A percentile compares a stretch with the other conserved stretches of the same genome.
Evolutionary conservation across 2,329 filamentous ascomycete genomes (phyloP).

Genomic region (Pseudogymnoascus sp.): DNA sequence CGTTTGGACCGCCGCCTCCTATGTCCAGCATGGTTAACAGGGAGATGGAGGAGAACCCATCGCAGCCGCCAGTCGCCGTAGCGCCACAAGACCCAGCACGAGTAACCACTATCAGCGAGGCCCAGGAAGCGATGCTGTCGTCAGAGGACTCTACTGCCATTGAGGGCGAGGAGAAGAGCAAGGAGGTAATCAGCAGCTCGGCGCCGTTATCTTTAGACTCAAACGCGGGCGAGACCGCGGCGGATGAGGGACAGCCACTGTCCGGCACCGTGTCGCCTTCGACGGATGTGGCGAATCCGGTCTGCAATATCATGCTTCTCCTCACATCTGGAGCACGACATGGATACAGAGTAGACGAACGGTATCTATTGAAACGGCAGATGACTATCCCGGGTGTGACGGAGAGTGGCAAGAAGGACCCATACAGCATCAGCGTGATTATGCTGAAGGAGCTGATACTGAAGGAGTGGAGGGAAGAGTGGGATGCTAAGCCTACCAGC

Average conservation of each 20-base stretch:
- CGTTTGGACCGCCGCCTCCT: neutral
- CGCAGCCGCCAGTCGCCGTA: neutral
- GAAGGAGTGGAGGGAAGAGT: constrained; percentile 86
- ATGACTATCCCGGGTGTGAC: constrained; percentile 65
- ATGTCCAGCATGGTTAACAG: constrained; percentile 5
- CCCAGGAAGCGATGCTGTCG: neutral
- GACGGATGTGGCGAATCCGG: constrained; percentile 32
- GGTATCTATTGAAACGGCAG: constrained; percentile 73
- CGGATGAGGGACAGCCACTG: neutral
- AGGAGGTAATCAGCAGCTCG: neutral
- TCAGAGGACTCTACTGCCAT: constrained; percentile 1
- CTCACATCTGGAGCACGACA: constrained; percentile 77
- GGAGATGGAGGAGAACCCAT: constrained; percentile 5
- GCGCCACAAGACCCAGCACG: neutral
- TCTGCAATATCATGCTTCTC: constrained; percentile 72
- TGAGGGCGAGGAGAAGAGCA: constrained; percentile 3
- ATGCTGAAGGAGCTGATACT: constrained; percentile 91
- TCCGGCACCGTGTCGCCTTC: constrained; percentile 11
- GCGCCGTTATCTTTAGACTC: neutral
- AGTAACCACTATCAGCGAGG: neutral
- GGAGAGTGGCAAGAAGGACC: constrained; percentile 57
- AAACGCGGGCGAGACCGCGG: neutral
- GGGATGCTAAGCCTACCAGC: constrained; percentile 79
- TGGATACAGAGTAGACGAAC: constrained; percentile 83
- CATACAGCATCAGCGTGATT: constrained; percentile 86